Evolutionary conservation across 208 protist species (phyloP).

Genomic region (Leishmania tarentolae): DNA sequence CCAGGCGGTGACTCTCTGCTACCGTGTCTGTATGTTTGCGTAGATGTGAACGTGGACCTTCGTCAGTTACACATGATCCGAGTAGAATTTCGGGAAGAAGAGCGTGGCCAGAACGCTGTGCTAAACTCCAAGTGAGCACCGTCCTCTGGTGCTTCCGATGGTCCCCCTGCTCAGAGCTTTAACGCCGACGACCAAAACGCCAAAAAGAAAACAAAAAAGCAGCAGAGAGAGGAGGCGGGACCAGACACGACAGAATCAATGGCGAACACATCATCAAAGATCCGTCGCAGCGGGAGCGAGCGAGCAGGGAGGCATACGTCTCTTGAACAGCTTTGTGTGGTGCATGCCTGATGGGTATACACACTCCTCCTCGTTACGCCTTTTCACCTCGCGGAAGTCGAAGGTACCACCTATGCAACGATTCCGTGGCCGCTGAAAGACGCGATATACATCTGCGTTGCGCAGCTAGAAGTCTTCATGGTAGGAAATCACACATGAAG

Average conservation of each 20-base stretch:
- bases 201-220: neutral
- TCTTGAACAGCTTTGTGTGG: neutral
- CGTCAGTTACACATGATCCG: neutral
- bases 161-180: neutral
- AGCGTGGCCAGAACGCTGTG: neutral
- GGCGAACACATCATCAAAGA: neutral
- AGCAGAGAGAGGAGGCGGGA: neutral
- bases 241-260: neutral
- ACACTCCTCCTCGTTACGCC: neutral
- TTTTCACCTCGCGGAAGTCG: neutral
- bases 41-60: neutral
- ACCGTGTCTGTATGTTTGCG: neutral
- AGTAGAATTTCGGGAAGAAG: neutral
- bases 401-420: neutral
- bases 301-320: neutral
- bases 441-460: neutral
- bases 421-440: neutral
- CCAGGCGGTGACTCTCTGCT: neutral
- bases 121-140: neutral
- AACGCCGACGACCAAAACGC: neutral
- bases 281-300: neutral
- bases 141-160: neutral
- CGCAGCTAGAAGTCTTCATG: neutral
- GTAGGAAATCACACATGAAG: neutral
- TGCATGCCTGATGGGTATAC: neutral